Base-by-base conservation (phyloP, 805 yeast genomes). In the Lachancea thermotolerans region DNA sequence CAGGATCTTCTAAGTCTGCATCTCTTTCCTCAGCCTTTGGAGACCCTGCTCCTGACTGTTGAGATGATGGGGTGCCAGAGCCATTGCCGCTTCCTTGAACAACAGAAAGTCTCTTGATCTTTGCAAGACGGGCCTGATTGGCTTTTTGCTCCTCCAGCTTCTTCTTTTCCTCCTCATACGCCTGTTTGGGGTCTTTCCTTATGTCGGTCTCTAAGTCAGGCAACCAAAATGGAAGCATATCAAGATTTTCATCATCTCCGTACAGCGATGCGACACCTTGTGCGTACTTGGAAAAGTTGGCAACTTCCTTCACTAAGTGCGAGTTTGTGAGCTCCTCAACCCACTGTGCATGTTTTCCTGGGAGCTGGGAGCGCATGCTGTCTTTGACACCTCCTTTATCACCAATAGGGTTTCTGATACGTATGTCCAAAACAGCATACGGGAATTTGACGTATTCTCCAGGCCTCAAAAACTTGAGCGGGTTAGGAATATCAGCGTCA, bases 141-240 rank as follows among this genome's bases (percentile, higher is more conserved):
- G 68, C 73, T 37, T 64, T 62, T 35, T 75, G 73, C 49, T 74
- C 75, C 44, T 75, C 66, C 49, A 72, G 65, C 51, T 76, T 79
- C 51, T 71, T 69, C 51, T 74, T 71, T 38, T 82, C 80, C 56
- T 82, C 86, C 54, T 80, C 82, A 56, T 78, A 79, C 0, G 89
- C 89, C 57, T 82, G 84, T 52, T 78, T 77, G n/a, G 95, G 95
- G 58, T 85, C 83, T 52, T 76, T 76, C 54, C 87, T 75, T 48
- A 82, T 82, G 62, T 85, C 91, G 45, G 68, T 71, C 55, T 87
- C 97, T 56, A 93, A 71, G 49, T 91, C 97, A 47, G 95, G 86
- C 53, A 88, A 74, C 99, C 99, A 91, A 64, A 89, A 85, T 45
- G 99, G 99, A 50, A 91, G 73, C 51, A 83, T 81, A 61, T 88